Evolutionary conservation across 805 yeast genomes (phyloP).

Genomic region (Lipomyces japonicus): DNA sequence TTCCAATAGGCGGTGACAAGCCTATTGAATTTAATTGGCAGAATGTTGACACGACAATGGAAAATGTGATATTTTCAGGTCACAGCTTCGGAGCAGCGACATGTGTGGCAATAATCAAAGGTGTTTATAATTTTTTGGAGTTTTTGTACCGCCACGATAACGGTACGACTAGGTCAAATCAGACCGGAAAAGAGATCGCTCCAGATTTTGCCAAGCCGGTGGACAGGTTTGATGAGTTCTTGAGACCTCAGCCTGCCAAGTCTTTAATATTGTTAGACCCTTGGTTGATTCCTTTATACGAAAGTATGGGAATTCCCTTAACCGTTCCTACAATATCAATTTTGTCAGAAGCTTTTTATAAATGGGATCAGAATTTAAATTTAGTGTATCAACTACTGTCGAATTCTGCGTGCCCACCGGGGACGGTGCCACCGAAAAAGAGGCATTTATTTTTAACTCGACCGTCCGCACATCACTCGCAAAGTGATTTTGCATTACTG

Average conservation of each 20-base stretch:
- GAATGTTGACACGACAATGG: constrained; percentile 9
- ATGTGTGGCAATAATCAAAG: constrained; percentile 22
- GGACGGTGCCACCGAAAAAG: constrained; percentile 7
- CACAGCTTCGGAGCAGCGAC: constrained; percentile 33
- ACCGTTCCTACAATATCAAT: constrained; percentile 21
- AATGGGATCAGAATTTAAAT: constrained; percentile 20
- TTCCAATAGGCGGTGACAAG: constrained; percentile 2
- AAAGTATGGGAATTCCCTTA: constrained; percentile 20
- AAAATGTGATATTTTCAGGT: constrained; percentile 25
- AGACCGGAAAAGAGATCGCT: constrained; percentile 15
- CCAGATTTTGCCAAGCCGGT: constrained; percentile 4
- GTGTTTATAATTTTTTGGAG: constrained; percentile 18
- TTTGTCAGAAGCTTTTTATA: constrained; percentile 26
- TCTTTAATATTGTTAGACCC: constrained; percentile 27
- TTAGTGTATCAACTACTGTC: constrained; percentile 24
- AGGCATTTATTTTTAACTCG: constrained; percentile 16
- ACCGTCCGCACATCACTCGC: constrained; percentile 30
- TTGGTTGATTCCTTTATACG: constrained; percentile 28
- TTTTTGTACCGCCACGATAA: constrained; percentile 8
- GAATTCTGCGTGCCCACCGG: constrained; percentile 10
- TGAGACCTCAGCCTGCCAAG: constrained; percentile 12
- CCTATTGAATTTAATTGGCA: constrained; percentile 19
- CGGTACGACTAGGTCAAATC: constrained; percentile 2
- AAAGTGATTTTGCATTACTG: constrained; percentile 29
- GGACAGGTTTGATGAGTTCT: constrained; percentile 9